phyloP scores from a whole-genome alignment of 2,329 filamentous ascomycete genomes.

The Zopfia rhizophila region DNA sequence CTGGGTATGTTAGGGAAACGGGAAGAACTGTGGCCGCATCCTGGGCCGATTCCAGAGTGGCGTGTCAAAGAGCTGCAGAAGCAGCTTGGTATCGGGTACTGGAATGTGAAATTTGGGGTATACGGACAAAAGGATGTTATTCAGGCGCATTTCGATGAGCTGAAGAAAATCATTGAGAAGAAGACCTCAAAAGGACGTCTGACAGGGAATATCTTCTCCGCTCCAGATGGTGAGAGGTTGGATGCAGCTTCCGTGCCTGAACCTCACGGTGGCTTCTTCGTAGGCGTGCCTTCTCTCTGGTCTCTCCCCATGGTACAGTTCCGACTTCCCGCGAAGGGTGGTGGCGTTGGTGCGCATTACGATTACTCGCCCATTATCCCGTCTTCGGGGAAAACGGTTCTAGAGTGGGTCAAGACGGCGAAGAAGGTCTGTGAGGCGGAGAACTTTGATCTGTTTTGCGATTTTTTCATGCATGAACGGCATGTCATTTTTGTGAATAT shows the following conservation, averaged over 20 bases:
- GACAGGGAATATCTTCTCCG: conserved; percentile 51
- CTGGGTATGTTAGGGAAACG: conserved; percentile 56
- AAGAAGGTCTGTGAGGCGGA: conserved; percentile 56
- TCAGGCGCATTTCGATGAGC: conserved; percentile 57
- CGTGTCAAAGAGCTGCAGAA: conserved; percentile 56
- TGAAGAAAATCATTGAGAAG: conserved; percentile 48
- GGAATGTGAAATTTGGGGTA: conserved; percentile 59
- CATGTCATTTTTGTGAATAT: conserved; percentile 61
- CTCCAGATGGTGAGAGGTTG: conserved; percentile 51
- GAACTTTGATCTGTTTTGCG: conserved; percentile 57
- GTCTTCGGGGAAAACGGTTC: conserved; percentile 49
- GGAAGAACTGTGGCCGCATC: conserved; percentile 57
- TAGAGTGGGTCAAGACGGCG: conserved; percentile 56
- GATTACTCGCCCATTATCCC: conserved; percentile 47
- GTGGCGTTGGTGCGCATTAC: conserved; percentile 44
- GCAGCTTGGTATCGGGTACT: conserved; percentile 55
- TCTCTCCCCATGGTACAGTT: conserved; percentile 46
- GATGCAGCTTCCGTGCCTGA: conserved; percentile 50
- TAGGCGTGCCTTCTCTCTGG: conserved; percentile 44
- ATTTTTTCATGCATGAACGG: conserved; percentile 62
- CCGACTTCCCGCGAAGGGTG: conserved; percentile 37
- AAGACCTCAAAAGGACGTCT: conserved; percentile 53
- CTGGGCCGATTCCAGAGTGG: conserved; percentile 59
- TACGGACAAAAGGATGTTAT: conserved; percentile 56
- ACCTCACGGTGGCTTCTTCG: conserved; percentile 42